Percentiles rank a stretch among this genome's conserved stretches.
These are phyloP conservation scores for Phalaenopsis hybrid DNA, from an alignment of 116 monocot genomes.

Conservation along the genomic window DNA sequence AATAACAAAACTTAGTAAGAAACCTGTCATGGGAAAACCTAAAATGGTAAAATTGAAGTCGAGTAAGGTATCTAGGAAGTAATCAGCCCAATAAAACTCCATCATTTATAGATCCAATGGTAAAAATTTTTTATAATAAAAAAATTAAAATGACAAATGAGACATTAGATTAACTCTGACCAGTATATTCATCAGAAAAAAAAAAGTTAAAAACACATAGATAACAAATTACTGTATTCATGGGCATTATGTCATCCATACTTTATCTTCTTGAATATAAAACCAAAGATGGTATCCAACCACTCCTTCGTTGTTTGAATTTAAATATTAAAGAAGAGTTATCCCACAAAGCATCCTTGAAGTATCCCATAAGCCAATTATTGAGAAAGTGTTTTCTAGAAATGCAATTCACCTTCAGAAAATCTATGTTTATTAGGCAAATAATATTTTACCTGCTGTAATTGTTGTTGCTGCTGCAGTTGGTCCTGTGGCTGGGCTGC, in stretches of 20 bases:
- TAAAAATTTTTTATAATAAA: background rate
- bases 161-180: background rate
- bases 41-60: too few relatives aligned
- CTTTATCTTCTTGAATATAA: background rate
- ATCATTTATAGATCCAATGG: background rate
- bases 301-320: background rate
- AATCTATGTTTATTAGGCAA: background rate
- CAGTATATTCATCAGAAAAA: background rate
- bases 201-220: background rate
- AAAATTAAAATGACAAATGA: background rate
- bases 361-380: background rate
- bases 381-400: background rate
- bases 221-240: background rate
- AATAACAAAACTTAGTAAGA: too few relatives aligned
- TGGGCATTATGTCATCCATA: background rate
- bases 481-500: constrained; percentile 36
- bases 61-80: too few relatives aligned
- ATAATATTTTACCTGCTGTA: constrained; percentile 18
- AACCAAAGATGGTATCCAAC: background rate
- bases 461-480: constrained; percentile 36
- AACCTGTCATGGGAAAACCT: too few relatives aligned
- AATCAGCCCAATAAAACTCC: too few relatives aligned
- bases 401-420: background rate
- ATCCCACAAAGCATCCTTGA: constrained; percentile 4
- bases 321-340: background rate